These are phyloP conservation scores for Phylloboletellus chloephorus DNA, from an alignment of 1,284 basidiomycete species.

Conservation along the genomic window DNA sequence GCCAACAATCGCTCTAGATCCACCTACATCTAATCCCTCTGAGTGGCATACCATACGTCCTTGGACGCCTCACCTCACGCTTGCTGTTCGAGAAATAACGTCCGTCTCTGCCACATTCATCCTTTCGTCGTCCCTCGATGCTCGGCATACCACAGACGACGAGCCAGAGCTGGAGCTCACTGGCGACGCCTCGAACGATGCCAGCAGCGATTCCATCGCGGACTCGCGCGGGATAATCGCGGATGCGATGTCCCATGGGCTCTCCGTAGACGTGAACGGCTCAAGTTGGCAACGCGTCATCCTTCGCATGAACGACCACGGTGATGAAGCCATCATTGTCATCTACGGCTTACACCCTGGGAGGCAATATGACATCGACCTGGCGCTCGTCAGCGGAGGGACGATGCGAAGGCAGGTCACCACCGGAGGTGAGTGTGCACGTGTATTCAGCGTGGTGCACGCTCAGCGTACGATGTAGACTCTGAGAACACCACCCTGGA, in stretches of 20 bases:
- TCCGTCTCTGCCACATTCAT: conserved; percentile 69
- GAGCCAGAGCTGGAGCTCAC: conserved; percentile 20
- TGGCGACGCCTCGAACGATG: conserved; percentile 31
- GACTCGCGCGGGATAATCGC: conserved; percentile 46
- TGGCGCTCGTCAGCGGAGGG: conserved; percentile 62
- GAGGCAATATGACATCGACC: conserved; percentile 73
- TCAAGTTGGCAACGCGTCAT: conserved; percentile 70
- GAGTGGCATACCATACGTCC: conserved; percentile 72
- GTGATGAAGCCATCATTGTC: conserved; percentile 75
- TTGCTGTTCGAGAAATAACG: conserved; percentile 70
- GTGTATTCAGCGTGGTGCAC: conserved; percentile 9
- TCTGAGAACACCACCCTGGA: conserved; percentile 24
- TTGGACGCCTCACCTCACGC: conserved; percentile 62
- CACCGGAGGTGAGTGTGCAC: conserved; percentile 46
- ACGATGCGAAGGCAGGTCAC: conserved; percentile 56
- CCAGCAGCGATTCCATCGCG: conserved; percentile 9
- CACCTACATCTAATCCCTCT: conserved; percentile 18
- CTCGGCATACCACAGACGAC: conserved; percentile 14
- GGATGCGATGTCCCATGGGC: conserved; percentile 63
- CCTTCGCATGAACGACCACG: conserved; percentile 67
- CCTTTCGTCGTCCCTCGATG: conserved; percentile 50
- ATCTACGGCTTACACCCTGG: conserved; percentile 77
- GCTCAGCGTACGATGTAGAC: conserved; percentile 17
- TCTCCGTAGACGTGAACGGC: conserved; percentile 73
- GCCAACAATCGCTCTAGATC: conserved; percentile 6